phyloP scores from a whole-genome alignment of 306 rosid species.

The Rosa multiflora region DNA sequence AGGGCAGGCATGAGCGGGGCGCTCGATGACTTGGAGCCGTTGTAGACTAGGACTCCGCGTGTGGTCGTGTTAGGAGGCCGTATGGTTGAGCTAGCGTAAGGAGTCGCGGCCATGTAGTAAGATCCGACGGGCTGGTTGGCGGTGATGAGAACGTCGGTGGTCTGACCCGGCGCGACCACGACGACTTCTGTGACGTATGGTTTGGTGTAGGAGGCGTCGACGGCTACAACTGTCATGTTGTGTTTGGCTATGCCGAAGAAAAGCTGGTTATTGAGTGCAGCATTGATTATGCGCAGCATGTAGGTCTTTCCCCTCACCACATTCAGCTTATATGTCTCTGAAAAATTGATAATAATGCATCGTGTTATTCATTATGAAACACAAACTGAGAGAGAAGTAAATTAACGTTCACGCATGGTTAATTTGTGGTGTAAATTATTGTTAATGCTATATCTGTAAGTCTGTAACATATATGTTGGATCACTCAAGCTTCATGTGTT shows the following conservation, averaged over 20 bases:
- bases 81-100: slow-evolving; percentile 12
- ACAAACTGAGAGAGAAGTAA: neutral
- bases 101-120: slow-evolving; percentile 62
- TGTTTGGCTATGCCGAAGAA: slow-evolving; percentile 69
- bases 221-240: slow-evolving; percentile 54
- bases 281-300: slow-evolving; percentile 57
- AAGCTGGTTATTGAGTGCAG: slow-evolving; percentile 59
- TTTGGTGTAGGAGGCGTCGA: slow-evolving; percentile 56
- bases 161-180: slow-evolving; percentile 57
- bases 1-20: slow-evolving; percentile 44
- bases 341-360: neutral
- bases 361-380: neutral
- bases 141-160: slow-evolving; percentile 48
- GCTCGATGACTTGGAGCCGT: neutral
- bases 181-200: slow-evolving; percentile 48
- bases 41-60: slow-evolving; percentile 40
- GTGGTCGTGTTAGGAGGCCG: slow-evolving; percentile 17
- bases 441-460: no score
- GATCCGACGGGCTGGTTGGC: slow-evolving; percentile 41
- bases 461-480: no score
- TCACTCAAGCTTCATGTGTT: no score
- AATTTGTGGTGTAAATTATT: no score
- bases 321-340: slow-evolving; percentile 33
- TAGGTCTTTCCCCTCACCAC: slow-evolving; percentile 55
- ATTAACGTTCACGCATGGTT: no score